Evolutionary conservation across 208 protist species (phyloP).

Genomic region (Trypanosomatidae sp.): DNA sequence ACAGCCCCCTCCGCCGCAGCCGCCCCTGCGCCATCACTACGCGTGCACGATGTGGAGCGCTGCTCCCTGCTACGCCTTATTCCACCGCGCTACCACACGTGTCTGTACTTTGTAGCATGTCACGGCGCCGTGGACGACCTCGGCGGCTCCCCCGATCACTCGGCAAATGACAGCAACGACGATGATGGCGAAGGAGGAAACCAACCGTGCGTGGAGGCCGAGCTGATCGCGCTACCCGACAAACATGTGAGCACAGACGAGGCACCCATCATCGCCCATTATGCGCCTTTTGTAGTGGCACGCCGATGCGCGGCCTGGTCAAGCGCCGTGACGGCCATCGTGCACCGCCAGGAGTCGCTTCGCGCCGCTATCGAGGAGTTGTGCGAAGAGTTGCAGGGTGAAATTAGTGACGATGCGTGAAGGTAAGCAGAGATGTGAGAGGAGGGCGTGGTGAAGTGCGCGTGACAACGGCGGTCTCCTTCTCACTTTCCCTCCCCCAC

Average conservation of each 20-base stretch:
- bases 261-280: constrained; percentile 13
- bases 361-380: constrained; percentile 33
- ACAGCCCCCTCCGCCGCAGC: neutral
- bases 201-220: constrained; percentile 1
- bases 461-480: neutral
- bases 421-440: neutral
- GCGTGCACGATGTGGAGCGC: constrained; percentile 50
- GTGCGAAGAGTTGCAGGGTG: constrained; percentile 50
- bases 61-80: constrained; percentile 39
- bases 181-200: neutral
- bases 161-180: neutral
- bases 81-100: constrained; percentile 13
- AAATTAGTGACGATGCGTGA: constrained; percentile 38
- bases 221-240: constrained; percentile 12
- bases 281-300: constrained; percentile 24
- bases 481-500: neutral
- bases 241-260: neutral
- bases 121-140: constrained; percentile 23
- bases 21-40: constrained; percentile 5
- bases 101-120: constrained; percentile 55
- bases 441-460: neutral
- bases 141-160: constrained; percentile 7
- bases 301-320: constrained; percentile 34
- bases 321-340: constrained; percentile 8
- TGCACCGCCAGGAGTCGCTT: constrained; percentile 22